Percentiles rank a stretch among this genome's conserved stretches.
These are phyloP conservation scores for Daldinia vernicosa DNA, from an alignment of 495 filamentous ascomycete genomes.

Conservation along the genomic window DNA sequence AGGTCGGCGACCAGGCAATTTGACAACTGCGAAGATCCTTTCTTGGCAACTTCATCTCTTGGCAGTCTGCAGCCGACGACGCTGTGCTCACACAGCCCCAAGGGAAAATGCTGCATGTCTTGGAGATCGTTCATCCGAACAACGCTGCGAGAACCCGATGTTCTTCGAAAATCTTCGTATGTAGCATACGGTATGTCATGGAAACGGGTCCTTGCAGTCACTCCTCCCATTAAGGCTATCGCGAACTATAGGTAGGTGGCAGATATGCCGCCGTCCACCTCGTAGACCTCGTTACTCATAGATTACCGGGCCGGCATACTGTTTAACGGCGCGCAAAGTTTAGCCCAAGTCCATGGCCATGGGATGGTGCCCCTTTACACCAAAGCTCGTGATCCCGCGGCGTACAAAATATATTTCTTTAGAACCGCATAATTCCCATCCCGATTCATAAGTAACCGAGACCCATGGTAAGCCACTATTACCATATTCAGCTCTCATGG, in stretches of 20 bases:
- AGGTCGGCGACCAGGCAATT: conserved; percentile 48
- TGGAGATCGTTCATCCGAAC: conserved; percentile 43
- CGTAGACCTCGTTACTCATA: conserved; percentile 17
- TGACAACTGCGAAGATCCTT: conserved; percentile 44
- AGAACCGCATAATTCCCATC: conserved; percentile 30
- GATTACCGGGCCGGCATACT: conserved; percentile 24
- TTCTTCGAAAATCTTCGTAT: conserved; percentile 33
- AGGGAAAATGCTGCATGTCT: conserved; percentile 42
- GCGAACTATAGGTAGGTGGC: conserved; percentile 6
- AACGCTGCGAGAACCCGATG: conserved; percentile 34
- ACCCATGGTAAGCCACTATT: conserved; percentile 37
- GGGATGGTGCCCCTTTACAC: conserved; percentile 35
- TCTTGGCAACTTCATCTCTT: conserved; percentile 43
- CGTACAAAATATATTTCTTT: conserved; percentile 31
- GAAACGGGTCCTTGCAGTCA: conserved; percentile 33
- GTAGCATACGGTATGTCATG: conserved; percentile 32
- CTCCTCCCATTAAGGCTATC: conserved; percentile 7
- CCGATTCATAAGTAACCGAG: conserved; percentile 38
- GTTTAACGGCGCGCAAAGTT: conserved; percentile 44
- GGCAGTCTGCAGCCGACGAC: conserved; percentile 39
- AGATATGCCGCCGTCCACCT: conserved; percentile 12
- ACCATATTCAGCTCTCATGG: conserved; percentile 34
- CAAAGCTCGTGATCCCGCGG: conserved; percentile 33
- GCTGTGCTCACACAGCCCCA: conserved; percentile 39
- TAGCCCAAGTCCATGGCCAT: conserved; percentile 45